Percentiles rank a stretch among this genome's conserved stretches.
These are phyloP conservation scores for Fusarium tupiense DNA, from an alignment of 2,329 filamentous ascomycete genomes.

Conservation along the genomic window DNA sequence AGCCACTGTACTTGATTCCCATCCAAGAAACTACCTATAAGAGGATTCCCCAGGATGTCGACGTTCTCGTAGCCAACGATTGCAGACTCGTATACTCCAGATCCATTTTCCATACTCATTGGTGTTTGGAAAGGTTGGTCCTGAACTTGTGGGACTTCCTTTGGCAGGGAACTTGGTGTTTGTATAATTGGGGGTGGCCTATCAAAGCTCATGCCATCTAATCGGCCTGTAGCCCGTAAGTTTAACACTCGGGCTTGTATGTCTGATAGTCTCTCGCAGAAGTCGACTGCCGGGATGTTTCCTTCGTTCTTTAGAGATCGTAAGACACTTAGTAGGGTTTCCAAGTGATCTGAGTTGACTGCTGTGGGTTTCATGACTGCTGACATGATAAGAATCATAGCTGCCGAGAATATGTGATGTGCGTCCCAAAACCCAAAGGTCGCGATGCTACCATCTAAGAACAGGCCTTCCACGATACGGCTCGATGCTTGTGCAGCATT, in stretches of 20 bases:
- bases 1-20: conserved; percentile 41
- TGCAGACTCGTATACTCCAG: background rate
- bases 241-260: conserved; percentile 34
- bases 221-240: conserved; percentile 20
- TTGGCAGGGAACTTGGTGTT: background rate
- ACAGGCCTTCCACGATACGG: conserved; percentile 40
- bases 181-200: background rate
- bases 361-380: conserved; percentile 44
- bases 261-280: conserved; percentile 43
- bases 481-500: conserved; percentile 44
- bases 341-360: conserved; percentile 41
- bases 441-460: conserved; percentile 37
- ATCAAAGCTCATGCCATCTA: conserved; percentile 6
- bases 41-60: conserved; percentile 40
- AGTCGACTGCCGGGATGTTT: conserved; percentile 44
- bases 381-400: conserved; percentile 46
- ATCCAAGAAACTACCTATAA: conserved; percentile 43
- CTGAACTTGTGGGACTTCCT: background rate
- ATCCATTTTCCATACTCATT: background rate
- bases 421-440: conserved; percentile 49
- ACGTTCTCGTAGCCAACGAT: conserved; percentile 28
- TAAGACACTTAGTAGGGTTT: conserved; percentile 44
- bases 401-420: conserved; percentile 47
- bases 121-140: conserved; percentile 5
- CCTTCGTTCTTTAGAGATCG: conserved; percentile 45